Percentiles rank a stretch among this genome's conserved stretches.
These are phyloP conservation scores for Phytophthora quininea DNA, from an alignment of 352 stramenopile genomes.

Conservation along the genomic window DNA sequence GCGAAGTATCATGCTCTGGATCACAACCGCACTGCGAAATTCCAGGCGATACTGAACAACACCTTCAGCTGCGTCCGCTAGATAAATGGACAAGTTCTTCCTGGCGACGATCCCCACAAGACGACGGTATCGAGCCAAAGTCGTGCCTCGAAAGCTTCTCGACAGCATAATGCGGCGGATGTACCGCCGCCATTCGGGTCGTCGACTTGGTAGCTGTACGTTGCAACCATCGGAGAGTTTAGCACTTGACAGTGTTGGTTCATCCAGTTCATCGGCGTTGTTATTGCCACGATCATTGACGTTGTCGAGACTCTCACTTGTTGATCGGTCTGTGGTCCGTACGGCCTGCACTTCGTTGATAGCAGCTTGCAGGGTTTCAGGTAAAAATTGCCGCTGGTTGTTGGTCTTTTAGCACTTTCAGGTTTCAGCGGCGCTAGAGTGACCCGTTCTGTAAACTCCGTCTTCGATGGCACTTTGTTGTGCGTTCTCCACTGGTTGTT, in stretches of 20 bases:
- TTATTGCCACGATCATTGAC: constrained; percentile 3
- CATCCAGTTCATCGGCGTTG: constrained; percentile 9
- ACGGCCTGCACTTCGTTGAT: constrained; percentile 26
- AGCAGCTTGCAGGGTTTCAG: constrained; percentile 18
- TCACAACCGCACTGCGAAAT: constrained; percentile 14
- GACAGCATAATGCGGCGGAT: constrained; percentile 33
- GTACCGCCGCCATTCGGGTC: constrained; percentile 23
- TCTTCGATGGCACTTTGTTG: constrained; percentile 3
- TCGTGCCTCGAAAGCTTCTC: constrained; percentile 37
- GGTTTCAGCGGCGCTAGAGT: constrained; percentile 15
- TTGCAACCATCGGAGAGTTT: constrained; percentile 24
- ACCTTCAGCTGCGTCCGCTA: constrained; percentile 15
- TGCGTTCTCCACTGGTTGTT: constrained; percentile 13
- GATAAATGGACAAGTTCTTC: constrained; percentile 26
- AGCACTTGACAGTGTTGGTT: background rate
- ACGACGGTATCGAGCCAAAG: constrained; percentile 43
- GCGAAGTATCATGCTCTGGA: constrained; percentile 17
- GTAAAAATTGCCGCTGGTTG: constrained; percentile 13
- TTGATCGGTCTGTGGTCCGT: background rate
- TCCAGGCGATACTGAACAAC: constrained; percentile 30
- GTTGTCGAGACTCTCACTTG: constrained; percentile 11
- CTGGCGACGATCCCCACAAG: constrained; percentile 43
- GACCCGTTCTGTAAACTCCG: background rate
- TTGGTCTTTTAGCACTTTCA: constrained; percentile 16
- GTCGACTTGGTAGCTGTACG: constrained; percentile 7